Evolutionary conservation across 1,139 yeast genomes (phyloP).

Genomic region (Debaryomycetaceae sp.): DNA sequence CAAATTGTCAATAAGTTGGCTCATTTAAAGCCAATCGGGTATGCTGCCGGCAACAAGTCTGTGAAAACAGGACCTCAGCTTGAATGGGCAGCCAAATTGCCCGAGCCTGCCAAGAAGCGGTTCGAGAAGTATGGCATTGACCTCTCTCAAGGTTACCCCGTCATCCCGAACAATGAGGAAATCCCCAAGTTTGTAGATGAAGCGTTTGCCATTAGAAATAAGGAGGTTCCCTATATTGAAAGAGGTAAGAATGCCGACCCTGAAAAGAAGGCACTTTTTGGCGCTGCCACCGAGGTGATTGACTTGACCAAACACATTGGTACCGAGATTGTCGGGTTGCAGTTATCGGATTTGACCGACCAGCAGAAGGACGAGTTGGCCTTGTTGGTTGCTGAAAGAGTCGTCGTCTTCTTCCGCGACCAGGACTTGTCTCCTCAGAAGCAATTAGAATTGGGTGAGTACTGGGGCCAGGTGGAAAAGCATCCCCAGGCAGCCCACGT

Average conservation of each 20-base stretch:
- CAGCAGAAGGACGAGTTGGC: slow-evolving; percentile 51
- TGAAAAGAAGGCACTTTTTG: slow-evolving; percentile 47
- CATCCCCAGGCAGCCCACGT: slow-evolving; percentile 23
- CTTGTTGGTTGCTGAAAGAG: slow-evolving; percentile 38
- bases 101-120: slow-evolving; percentile 16
- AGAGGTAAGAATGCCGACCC: slow-evolving; percentile 49
- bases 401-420: slow-evolving; percentile 40
- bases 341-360: slow-evolving; percentile 43
- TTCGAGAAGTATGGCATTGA: slow-evolving; percentile 27
- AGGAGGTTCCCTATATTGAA: slow-evolving; percentile 39
- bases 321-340: slow-evolving; percentile 54
- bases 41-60: slow-evolving; percentile 5
- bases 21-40: slow-evolving; percentile 17
- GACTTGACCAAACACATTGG: slow-evolving; percentile 48
- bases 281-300: slow-evolving; percentile 48
- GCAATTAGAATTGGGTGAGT: slow-evolving; percentile 30
- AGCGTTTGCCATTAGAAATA: slow-evolving; percentile 40
- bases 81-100: slow-evolving; percentile 9
- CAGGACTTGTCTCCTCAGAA: slow-evolving; percentile 32
- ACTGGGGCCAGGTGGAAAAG: slow-evolving; percentile 29
- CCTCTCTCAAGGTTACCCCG: slow-evolving; percentile 30
- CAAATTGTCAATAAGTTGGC: slow-evolving; percentile 16
- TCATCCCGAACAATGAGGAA: slow-evolving; percentile 18
- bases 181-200: slow-evolving; percentile 53
- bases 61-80: slow-evolving; percentile 10